Evolutionary conservation across 441 rosid species (phyloP), one percentile per base, ranked within the genome.

Genomic region (Metrosideros polymorpha): DNA sequence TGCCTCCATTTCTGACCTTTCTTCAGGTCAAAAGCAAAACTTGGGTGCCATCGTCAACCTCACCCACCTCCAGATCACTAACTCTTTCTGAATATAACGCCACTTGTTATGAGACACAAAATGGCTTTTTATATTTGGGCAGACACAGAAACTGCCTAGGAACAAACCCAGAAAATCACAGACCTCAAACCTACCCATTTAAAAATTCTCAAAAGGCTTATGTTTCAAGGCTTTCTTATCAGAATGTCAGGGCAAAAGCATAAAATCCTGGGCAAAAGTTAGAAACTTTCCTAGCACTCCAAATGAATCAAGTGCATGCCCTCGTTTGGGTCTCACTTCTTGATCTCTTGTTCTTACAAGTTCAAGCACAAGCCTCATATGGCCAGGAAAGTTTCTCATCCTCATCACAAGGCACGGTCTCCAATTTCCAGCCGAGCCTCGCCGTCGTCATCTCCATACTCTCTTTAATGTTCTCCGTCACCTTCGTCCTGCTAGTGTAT

Each of bases 361-460:
- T 84, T 32, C 89, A 89, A 51, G 91, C 95, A 42, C 95, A 95
- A 63, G 32, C 88, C 9, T 83, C 85, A 32, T 84, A 75, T 53
- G 7, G 6, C 32, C n/a, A 39, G 17, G 42, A 86, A 35, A 6
- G 82, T 86, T 50, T 9, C 87, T 53, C 42, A 39, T 22, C 79
- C 79, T 39, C 92, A 49, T 83, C 94, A 1, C 84, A 84, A 63
- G 92, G 89, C 42, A 89, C 79, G 5, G 92, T 53, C 39, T 54
- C 93, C 29, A 92, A 85, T 89, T 94, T 96, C 83, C 93, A 89
- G 84, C 98, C 98, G 42, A 96, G 96, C 47, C 92, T 96, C 29
- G 95, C 97, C 9, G 92, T 97, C 30, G 98, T 96, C 32, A 91
- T 95, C 19, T 95, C 96, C 86, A 88, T 97, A 86, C 93, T 97